Evolutionary conservation across 306 rosid genomes (phyloP).

Genomic region (Quercus engelmannii): DNA sequence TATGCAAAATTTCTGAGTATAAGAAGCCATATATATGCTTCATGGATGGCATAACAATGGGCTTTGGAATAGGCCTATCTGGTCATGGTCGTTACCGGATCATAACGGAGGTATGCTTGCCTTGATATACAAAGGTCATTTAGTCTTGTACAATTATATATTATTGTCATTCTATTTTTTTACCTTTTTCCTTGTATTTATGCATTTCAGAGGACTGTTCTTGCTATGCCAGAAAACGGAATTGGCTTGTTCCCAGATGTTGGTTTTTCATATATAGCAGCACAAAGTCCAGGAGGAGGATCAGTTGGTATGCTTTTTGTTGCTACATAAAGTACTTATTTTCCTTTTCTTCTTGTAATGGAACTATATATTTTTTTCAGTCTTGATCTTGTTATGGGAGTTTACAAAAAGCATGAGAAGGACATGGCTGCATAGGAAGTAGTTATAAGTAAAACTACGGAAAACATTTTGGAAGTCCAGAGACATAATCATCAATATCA

Average conservation of each 20-base stretch:
- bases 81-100: constrained; percentile 92
- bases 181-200: constrained; percentile 4
- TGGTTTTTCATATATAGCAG: constrained; percentile 91
- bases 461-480: constrained; percentile 6
- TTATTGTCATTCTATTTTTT: constrained; percentile 15
- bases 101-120: constrained; percentile 73
- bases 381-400: constrained; percentile 14
- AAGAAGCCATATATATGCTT: constrained; percentile 87
- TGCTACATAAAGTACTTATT: neutral
- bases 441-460: neutral
- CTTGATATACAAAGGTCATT: constrained; percentile 12
- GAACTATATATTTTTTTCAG: neutral
- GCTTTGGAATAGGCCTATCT: constrained; percentile 95
- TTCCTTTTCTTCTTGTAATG: constrained; percentile 6
- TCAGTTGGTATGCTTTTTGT: constrained; percentile 64
- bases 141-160: neutral
- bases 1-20: constrained; percentile 86
- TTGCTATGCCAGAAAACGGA: constrained; percentile 99
- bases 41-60: constrained; percentile 99
- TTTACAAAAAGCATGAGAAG: constrained; percentile 1
- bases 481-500: neutral
- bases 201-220: constrained; percentile 73
- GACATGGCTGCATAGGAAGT: constrained; percentile 11
- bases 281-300: constrained; percentile 95
- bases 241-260: constrained; percentile 97